phyloP scores from a whole-genome alignment of 1,139 yeast species.

The Kodamaea ohmeri region DNA sequence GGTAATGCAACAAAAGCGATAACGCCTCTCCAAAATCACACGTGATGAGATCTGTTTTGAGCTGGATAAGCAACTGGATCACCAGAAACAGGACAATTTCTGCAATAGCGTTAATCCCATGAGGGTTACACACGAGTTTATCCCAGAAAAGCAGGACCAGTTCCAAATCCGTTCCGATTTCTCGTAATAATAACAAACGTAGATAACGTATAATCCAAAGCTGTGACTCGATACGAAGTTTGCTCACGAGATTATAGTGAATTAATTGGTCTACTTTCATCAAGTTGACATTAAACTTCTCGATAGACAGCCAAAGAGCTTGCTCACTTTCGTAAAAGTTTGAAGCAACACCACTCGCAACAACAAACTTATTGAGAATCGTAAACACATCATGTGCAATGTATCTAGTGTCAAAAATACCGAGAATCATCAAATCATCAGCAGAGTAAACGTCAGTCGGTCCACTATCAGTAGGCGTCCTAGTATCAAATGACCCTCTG shows the following conservation, averaged over 20 bases:
- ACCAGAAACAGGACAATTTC: conserved; percentile 49
- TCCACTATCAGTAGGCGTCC: not conserved
- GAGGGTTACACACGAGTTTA: conserved; percentile 41
- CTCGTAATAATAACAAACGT: conserved; percentile 56
- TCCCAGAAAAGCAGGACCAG: conserved; percentile 56
- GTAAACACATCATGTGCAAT: conserved; percentile 47
- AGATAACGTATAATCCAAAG: conserved; percentile 69
- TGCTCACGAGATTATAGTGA: conserved; percentile 43
- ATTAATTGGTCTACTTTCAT: conserved; percentile 49
- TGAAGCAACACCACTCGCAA: conserved; percentile 35
- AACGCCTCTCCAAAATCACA: conserved; percentile 66
- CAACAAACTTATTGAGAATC: conserved; percentile 43
- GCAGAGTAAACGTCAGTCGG: conserved; percentile 22
- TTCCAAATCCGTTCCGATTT: conserved; percentile 38
- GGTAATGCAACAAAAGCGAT: conserved; percentile 58
- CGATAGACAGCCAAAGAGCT: conserved; percentile 41
- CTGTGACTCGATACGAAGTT: conserved; percentile 55
- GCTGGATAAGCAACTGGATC: conserved; percentile 49
- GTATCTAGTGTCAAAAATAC: conserved; percentile 38
- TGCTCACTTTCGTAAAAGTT: conserved; percentile 45
- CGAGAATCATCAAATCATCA: conserved; percentile 36
- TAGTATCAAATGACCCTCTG: not conserved
- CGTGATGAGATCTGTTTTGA: conserved; percentile 47
- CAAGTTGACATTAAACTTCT: conserved; percentile 45
- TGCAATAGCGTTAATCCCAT: conserved; percentile 26